phyloP scores from a whole-genome alignment of 352 stramenopile genomes.

The Globisporangium takayamanum region DNA sequence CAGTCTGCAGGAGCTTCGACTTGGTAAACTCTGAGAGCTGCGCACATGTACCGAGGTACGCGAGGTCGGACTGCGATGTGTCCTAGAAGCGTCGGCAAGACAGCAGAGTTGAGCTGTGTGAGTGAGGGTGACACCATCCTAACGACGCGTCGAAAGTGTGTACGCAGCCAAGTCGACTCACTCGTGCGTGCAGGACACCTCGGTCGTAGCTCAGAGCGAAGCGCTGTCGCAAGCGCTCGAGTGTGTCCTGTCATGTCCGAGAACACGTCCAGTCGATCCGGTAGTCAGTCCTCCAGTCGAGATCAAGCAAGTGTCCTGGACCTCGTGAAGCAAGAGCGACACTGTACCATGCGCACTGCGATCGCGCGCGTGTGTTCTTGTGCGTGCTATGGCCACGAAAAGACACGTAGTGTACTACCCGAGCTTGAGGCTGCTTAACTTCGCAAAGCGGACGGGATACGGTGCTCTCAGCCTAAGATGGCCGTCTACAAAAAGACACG shows the following conservation, averaged over 20 bases:
- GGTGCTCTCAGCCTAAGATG: no score
- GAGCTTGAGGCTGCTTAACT: no score
- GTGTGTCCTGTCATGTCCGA: constrained; percentile 2
- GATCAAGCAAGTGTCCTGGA: background rate
- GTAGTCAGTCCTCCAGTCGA: no score
- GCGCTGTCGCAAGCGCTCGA: constrained; percentile 12
- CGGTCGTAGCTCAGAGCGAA: constrained; percentile 29
- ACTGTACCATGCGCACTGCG: constrained; percentile 20
- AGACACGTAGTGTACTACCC: background rate
- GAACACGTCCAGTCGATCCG: background rate
- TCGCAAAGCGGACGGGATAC: no score
- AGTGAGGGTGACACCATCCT: background rate
- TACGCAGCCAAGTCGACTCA: constrained; percentile 3
- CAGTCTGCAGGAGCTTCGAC: constrained; percentile 23
- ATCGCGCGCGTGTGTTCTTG: constrained; percentile 28
- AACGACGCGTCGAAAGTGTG: background rate
- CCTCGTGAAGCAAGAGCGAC: background rate
- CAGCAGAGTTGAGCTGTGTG: background rate
- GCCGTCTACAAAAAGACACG: background rate
- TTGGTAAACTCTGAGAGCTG: constrained; percentile 28
- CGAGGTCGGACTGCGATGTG: constrained; percentile 23
- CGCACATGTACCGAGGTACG: constrained; percentile 33
- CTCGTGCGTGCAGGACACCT: constrained; percentile 4
- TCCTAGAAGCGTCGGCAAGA: constrained; percentile 16
- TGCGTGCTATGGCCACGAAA: constrained; percentile 17